These are phyloP conservation scores for Coleophoma cylindrospora DNA, from an alignment of 2,329 filamentous ascomycete species.

Conservation along the genomic window DNA sequence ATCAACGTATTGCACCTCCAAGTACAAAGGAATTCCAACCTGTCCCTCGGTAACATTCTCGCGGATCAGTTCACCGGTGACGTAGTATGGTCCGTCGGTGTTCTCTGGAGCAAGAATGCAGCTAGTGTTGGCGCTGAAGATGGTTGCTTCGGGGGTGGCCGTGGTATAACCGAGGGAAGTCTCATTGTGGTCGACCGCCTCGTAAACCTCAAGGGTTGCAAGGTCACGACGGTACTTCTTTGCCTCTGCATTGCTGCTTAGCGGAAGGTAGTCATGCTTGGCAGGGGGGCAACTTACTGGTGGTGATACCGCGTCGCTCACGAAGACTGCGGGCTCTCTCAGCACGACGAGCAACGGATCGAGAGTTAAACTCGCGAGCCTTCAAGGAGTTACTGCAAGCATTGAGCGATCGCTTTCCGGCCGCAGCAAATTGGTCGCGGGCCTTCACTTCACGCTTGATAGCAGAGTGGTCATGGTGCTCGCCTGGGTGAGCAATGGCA, in stretches of 20 bases:
- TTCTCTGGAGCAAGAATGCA: not conserved
- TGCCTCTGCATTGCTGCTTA: slow-evolving; percentile 6
- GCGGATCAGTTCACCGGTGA: slow-evolving; percentile 12
- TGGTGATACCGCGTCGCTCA: slow-evolving; percentile 21
- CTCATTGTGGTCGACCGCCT: slow-evolving; percentile 14
- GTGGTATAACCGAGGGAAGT: slow-evolving; percentile 23
- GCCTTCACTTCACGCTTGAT: slow-evolving; percentile 16
- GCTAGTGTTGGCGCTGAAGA: slow-evolving; percentile 35
- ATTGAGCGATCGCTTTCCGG: slow-evolving; percentile 22
- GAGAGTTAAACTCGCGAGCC: slow-evolving; percentile 27
- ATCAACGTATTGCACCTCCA: slow-evolving; percentile 1
- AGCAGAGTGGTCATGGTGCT: slow-evolving; percentile 9
- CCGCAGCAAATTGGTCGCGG: slow-evolving; percentile 16
- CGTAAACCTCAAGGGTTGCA: slow-evolving; percentile 15
- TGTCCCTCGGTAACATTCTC: not conserved
- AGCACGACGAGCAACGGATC: slow-evolving; percentile 28
- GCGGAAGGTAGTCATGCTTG: not conserved
- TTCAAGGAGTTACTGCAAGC: slow-evolving; percentile 30
- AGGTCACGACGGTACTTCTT: slow-evolving; percentile 18
- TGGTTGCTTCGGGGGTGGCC: slow-evolving; percentile 27
- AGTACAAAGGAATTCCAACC: not conserved
- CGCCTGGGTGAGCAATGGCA: slow-evolving; percentile 15
- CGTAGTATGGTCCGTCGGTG: slow-evolving; percentile 19
- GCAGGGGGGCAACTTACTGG: slow-evolving; percentile 4
- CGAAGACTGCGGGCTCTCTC: slow-evolving; percentile 26